Evolutionary conservation across 1,284 basidiomycete genomes (phyloP).

Genomic region (Hymenochaete sp.): DNA sequence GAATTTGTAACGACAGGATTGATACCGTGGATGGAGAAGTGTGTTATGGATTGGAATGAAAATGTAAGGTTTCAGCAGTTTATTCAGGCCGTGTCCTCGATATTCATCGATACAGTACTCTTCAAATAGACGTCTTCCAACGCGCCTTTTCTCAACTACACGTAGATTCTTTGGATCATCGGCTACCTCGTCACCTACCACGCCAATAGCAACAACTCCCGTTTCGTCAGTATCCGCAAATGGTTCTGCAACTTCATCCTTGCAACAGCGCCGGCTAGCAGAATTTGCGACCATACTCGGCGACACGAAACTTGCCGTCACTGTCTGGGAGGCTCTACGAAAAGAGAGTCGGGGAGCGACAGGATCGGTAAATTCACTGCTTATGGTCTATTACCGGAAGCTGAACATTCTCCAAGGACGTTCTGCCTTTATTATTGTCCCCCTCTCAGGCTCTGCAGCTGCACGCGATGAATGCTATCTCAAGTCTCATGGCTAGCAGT

Average conservation of each 20-base stretch:
- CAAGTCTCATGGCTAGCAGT: constrained; percentile 32
- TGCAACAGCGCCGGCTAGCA: constrained; percentile 79
- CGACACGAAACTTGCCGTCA: constrained; percentile 79
- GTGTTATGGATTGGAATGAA: constrained; percentile 92
- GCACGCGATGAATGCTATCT: constrained; percentile 54
- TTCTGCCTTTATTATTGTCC: constrained; percentile 59
- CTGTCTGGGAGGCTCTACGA: constrained; percentile 79
- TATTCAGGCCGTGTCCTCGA: constrained; percentile 2
- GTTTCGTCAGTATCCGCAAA: constrained; percentile 34
- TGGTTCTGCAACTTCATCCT: no score
- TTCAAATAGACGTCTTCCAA: constrained; percentile 74
- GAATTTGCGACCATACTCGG: constrained; percentile 93
- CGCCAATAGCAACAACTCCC: constrained; percentile 29
- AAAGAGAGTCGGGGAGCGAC: constrained; percentile 60
- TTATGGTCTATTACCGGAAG: background rate
- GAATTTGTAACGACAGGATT: constrained; percentile 90
- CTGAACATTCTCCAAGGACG: constrained; percentile 40
- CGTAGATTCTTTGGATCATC: constrained; percentile 78
- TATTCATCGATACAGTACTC: constrained; percentile 45
- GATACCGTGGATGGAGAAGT: constrained; percentile 94
- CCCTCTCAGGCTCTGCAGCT: constrained; percentile 52
- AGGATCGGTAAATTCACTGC: constrained; percentile 48
- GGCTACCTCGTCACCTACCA: constrained; percentile 33
- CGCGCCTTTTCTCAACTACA: constrained; percentile 80
- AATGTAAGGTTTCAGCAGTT: constrained; percentile 36